A percentile compares a stretch with the other conserved stretches of the same genome.
phyloP scores from a whole-genome alignment of 345 rosid genomes.

The Gossypium anomalum region DNA sequence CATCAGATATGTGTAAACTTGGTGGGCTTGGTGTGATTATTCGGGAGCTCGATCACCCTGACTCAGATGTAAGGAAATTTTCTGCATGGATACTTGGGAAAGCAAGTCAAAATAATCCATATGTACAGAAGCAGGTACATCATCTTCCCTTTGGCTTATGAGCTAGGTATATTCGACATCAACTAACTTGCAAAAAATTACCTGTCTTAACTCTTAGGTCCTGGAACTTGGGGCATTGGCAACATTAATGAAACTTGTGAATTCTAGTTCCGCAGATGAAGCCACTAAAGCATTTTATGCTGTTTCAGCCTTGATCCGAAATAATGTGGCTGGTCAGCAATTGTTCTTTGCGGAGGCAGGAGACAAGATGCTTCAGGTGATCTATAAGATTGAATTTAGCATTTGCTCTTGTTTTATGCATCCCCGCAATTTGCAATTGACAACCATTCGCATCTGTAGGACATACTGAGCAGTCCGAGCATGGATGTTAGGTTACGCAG shows the following conservation, averaged over 20 bases:
- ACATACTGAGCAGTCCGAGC: constrained; percentile 51
- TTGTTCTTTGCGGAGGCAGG: constrained; percentile 76
- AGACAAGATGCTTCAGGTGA: constrained; percentile 82
- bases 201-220: constrained; percentile 37
- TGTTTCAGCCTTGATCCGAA: constrained; percentile 73
- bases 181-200: constrained; percentile 8
- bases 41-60: constrained; percentile 60
- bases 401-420: neutral
- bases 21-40: constrained; percentile 64
- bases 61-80: constrained; percentile 57
- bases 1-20: constrained; percentile 71
- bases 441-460: constrained; percentile 36
- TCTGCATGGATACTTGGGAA: constrained; percentile 96
- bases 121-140: constrained; percentile 71
- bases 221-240: constrained; percentile 68
- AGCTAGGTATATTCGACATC: neutral
- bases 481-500: constrained; percentile 58
- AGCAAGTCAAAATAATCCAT: constrained; percentile 85
- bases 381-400: neutral
- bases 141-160: constrained; percentile 5
- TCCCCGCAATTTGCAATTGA: constrained; percentile 12
- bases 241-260: constrained; percentile 64
- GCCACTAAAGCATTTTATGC: constrained; percentile 87
- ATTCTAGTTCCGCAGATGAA: constrained; percentile 63
- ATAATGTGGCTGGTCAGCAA: constrained; percentile 69